Conservation (phyloP, 1,284 basidiomycete genomes). For the Papiliotrema flavescens region DNA sequence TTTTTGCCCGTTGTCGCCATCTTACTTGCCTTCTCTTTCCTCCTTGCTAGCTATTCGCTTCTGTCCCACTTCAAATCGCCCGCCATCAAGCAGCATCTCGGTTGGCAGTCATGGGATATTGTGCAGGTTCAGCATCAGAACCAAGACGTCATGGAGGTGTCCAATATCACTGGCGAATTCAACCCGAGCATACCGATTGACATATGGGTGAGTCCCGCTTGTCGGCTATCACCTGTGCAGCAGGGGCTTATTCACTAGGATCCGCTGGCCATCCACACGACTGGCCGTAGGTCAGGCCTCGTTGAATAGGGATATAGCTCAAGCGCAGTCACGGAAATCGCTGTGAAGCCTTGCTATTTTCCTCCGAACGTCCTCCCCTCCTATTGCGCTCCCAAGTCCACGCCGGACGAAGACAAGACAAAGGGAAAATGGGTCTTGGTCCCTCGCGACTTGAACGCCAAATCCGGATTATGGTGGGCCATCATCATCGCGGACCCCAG, state of each 20-base stretch:
- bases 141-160: constrained; percentile 20
- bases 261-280: constrained; percentile 73
- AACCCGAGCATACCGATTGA: constrained; percentile 70
- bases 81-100: constrained; percentile 66
- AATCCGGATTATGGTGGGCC: constrained; percentile 58
- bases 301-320: neutral
- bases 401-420: constrained; percentile 66
- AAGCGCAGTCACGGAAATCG: constrained; percentile 65
- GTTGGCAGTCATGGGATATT: constrained; percentile 86
- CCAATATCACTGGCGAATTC: constrained; percentile 52
- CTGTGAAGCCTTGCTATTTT: constrained; percentile 66
- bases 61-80: constrained; percentile 60
- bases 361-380: constrained; percentile 57
- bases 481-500: neutral
- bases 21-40: constrained; percentile 62
- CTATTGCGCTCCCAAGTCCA: constrained; percentile 66
- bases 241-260: constrained; percentile 28
- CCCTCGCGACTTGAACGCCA: constrained; percentile 66
- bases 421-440: constrained; percentile 87
- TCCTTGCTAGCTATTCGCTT: constrained; percentile 52
- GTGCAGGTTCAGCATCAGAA: constrained; percentile 44
- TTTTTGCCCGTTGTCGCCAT: constrained; percentile 55
- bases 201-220: constrained; percentile 57
- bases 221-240: neutral
- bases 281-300: constrained; percentile 56